These are phyloP conservation scores for Boletus vinaceobasis DNA, from an alignment of 768 basidiomycete species.

Conservation along the genomic window DNA sequence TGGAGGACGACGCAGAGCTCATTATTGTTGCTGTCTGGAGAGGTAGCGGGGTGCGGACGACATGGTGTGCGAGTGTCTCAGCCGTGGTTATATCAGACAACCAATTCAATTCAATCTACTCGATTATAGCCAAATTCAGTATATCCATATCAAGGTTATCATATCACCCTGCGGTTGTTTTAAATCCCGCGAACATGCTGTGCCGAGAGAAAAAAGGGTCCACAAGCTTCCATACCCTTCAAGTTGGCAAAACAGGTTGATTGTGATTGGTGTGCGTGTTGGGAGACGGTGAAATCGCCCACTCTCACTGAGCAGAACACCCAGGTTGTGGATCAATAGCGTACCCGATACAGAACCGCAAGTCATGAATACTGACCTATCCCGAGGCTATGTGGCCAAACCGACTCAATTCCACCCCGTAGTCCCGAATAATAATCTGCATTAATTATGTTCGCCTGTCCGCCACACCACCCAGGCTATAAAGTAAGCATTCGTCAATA, in stretches of 20 bases:
- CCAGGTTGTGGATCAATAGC: too few species aligned
- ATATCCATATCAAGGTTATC: slow-evolving; percentile 3
- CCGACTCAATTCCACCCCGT: background rate
- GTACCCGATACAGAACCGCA: too few species aligned
- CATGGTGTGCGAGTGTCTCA: background rate
- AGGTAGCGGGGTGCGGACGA: background rate
- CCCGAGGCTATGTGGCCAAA: too few species aligned
- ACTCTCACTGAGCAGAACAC: too few species aligned
- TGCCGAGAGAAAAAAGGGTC: background rate
- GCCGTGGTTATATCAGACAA: slow-evolving; percentile 7
- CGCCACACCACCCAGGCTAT: too few species aligned
- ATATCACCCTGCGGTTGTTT: background rate
- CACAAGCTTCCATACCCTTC: background rate
- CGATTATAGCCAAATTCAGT: background rate
- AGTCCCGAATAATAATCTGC: background rate
- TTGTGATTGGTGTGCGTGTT: too few species aligned
- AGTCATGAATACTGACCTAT: too few species aligned
- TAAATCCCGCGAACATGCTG: background rate
- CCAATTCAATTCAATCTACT: slow-evolving; percentile 1
- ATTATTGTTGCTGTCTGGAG: slow-evolving; percentile 13
- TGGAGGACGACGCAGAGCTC: slow-evolving; percentile 3
- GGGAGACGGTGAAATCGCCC: too few species aligned
- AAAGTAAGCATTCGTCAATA: background rate
- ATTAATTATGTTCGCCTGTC: background rate
- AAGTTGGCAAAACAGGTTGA: too few species aligned